phyloP scores from a whole-genome alignment of 164 flowering plant species.

The Magnolia sinica region DNA sequence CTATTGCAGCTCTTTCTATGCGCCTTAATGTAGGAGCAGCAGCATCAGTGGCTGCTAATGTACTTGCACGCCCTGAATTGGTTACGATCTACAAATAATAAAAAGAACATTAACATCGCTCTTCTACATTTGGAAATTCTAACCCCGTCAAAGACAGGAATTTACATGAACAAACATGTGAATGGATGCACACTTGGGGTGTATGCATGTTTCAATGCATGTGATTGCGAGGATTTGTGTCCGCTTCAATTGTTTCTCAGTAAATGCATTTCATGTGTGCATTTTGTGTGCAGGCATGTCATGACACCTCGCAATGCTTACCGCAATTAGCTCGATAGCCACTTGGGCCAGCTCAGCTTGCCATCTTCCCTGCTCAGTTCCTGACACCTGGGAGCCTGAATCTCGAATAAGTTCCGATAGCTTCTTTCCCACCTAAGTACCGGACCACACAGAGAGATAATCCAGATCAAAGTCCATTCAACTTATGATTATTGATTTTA shows the following conservation, averaged over 20 bases:
- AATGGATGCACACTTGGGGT: not conserved
- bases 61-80: constrained; percentile 94
- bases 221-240: not conserved
- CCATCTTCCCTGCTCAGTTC: constrained; percentile 89
- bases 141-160: not conserved
- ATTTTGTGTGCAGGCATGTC: not conserved
- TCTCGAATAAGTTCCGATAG: constrained; percentile 93
- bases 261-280: not conserved
- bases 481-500: not conserved
- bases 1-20: constrained; percentile 97
- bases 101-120: not conserved
- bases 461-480: not conserved
- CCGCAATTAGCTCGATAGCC: constrained; percentile 91
- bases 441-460: not conserved
- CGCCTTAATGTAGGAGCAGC: constrained; percentile 95
- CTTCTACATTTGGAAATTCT: not conserved
- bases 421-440: constrained; percentile 81
- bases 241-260: not conserved
- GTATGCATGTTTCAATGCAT: not conserved
- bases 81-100: constrained; percentile 69
- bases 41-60: constrained; percentile 95
- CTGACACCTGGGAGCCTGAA: constrained; percentile 72
- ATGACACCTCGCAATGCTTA: constrained; percentile 32
- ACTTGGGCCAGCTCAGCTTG: constrained; percentile 91
- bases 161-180: not conserved